Base-by-base conservation (phyloP, 257 asterid genomes). In the Petunia secreta region DNA sequence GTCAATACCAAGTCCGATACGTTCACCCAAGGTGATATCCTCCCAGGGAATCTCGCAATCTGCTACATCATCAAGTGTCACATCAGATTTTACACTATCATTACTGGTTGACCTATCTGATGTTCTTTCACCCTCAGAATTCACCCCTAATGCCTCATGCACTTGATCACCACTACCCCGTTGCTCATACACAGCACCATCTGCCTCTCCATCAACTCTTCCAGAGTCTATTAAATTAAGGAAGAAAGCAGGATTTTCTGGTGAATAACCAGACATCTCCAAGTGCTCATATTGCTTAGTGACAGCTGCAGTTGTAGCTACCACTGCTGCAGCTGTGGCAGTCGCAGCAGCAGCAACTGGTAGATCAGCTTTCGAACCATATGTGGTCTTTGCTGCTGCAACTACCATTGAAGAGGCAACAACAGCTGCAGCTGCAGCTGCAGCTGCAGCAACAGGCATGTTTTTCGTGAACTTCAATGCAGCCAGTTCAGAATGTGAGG, bases 391-490 rank as follows among this genome's bases (percentile, higher is more conserved):
- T 82, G 95, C 87, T 68, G 89, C 97, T 4, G 92, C 92, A 40
- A 91, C 99, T 8, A 95, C 97, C 97, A 95, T 92, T 77, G 99
- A 93, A 53, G 99, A 92, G 43, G 98, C 98, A 69, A 93, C 98
- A 62, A 90, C 98, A 55, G 96, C 99, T 1, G 98, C 98, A 1
- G 99, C 97, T 0, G 96, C 98, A 0, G 92, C 98, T 0, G 96
- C 97, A 0, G 97, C 97, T 0, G 98, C 98, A 10, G 97, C 98
- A 83, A 90, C 97, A 0, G 97, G 97, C 85, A 91, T 91, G 66
- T 87, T 87, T 63, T 85, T 89, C 3, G 65, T 48, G 83, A 84
- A 88, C 82, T 87, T 89, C 6, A 80, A 80, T 6, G 91, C 86
- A 50, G 80, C 79, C 50, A 63, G 80, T 82, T 91, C 92, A 55